phyloP scores from a whole-genome alignment of 2,329 filamentous ascomycete genomes.

The Paraphaeosphaeria minitans region DNA sequence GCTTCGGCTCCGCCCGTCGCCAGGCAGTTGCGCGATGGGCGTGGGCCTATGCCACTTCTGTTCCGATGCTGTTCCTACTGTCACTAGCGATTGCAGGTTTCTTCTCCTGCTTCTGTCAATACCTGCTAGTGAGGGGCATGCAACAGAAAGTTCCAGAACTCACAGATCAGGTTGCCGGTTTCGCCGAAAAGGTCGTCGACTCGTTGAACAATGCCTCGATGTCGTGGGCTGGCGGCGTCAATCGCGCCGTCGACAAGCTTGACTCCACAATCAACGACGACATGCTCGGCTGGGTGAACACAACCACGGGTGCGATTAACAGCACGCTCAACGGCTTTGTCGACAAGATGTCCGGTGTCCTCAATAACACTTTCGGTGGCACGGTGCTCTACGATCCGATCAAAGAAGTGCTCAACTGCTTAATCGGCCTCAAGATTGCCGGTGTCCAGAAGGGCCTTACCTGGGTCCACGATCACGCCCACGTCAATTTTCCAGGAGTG shows the following conservation, averaged over 20 bases:
- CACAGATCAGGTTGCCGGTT: slow-evolving; percentile 74
- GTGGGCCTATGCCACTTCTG: slow-evolving; percentile 83
- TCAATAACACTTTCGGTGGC: slow-evolving; percentile 79
- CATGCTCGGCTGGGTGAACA: slow-evolving; percentile 85
- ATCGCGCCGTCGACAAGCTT: slow-evolving; percentile 69
- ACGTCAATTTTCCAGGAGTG: slow-evolving; percentile 79
- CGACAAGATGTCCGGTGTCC: slow-evolving; percentile 72
- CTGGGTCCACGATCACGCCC: slow-evolving; percentile 87
- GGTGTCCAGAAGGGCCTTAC: slow-evolving; percentile 86
- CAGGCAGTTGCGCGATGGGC: slow-evolving; percentile 81
- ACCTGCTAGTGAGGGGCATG: slow-evolving; percentile 73
- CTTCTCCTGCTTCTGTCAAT: slow-evolving; percentile 82
- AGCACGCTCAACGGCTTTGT: slow-evolving; percentile 83
- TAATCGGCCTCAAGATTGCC: slow-evolving; percentile 86
- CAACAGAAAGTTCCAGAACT: slow-evolving; percentile 78
- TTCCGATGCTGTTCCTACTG: slow-evolving; percentile 83
- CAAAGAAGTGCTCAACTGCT: slow-evolving; percentile 78
- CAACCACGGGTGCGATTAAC: slow-evolving; percentile 81
- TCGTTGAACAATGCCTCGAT: slow-evolving; percentile 74
- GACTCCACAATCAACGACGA: slow-evolving; percentile 79
- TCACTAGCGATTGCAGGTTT: slow-evolving; percentile 81
- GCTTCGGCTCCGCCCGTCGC: slow-evolving; percentile 66
- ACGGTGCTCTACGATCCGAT: slow-evolving; percentile 82
- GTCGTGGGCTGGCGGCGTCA: slow-evolving; percentile 77
- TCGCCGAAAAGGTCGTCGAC: slow-evolving; percentile 77